These are phyloP conservation scores for Fusarium mundagurra DNA, from an alignment of 2,329 filamentous ascomycete genomes.

Conservation along the genomic window DNA sequence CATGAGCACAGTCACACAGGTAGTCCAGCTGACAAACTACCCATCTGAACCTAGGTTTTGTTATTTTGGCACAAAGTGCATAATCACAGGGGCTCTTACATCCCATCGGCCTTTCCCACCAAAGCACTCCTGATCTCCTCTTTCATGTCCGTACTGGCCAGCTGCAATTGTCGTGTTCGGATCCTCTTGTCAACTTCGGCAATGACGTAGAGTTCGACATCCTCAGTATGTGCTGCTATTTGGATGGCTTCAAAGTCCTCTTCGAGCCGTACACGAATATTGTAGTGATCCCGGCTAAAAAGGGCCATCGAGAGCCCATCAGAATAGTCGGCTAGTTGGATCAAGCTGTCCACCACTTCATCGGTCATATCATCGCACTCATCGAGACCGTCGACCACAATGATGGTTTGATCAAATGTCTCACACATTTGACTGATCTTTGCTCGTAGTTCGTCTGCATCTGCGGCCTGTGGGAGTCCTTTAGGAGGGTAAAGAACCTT, in stretches of 20 bases:
- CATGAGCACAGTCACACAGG: conserved; percentile 9
- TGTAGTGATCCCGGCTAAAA: conserved; percentile 16
- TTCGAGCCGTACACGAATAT: background rate
- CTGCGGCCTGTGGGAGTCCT: background rate
- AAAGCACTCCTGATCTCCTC: conserved; percentile 12
- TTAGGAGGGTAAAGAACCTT: background rate
- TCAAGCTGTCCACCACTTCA: background rate
- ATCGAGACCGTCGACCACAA: background rate
- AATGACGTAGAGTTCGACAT: conserved; percentile 17
- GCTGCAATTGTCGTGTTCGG: background rate
- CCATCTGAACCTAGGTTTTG: conserved; percentile 25
- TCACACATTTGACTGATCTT: background rate
- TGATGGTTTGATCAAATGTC: background rate
- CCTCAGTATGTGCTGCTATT: conserved; percentile 7
- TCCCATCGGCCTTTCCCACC: conserved; percentile 13
- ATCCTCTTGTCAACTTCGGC: conserved; percentile 19
- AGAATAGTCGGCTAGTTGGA: background rate
- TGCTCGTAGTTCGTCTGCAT: background rate
- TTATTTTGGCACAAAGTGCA: background rate
- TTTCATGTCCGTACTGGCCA: background rate
- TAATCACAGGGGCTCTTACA: background rate
- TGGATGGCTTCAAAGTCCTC: background rate
- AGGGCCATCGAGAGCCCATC: background rate
- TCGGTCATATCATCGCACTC: conserved; percentile 3
- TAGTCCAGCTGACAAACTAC: conserved; percentile 34